phyloP scores from a whole-genome alignment of 73 alveolate species.

The Uronychia setigera region DNA sequence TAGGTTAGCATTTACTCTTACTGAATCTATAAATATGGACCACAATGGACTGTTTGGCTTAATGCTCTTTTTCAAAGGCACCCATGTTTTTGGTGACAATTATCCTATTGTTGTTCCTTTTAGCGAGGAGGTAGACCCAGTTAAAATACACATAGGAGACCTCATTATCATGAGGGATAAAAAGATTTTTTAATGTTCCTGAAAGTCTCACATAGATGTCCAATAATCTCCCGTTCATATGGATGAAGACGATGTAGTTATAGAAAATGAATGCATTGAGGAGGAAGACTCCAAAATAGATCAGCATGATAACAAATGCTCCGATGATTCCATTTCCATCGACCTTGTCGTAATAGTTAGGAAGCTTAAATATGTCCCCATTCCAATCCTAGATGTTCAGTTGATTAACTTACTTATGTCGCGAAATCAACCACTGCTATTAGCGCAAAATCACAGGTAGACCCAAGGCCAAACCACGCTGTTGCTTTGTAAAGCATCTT shows the following conservation, averaged over 20 bases:
- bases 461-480: slow-evolving; percentile 68
- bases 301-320: slow-evolving; percentile 38
- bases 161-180: slow-evolving; percentile 78
- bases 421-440: slow-evolving; percentile 61
- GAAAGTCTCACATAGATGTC: slow-evolving; percentile 61
- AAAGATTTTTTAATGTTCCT: slow-evolving; percentile 57
- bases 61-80: neutral
- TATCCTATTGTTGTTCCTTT: slow-evolving; percentile 47
- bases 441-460: slow-evolving; percentile 55
- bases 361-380: slow-evolving; percentile 62
- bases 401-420: neutral
- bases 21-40: slow-evolving; percentile 29
- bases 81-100: slow-evolving; percentile 41
- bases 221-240: slow-evolving; percentile 70
- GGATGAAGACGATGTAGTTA: slow-evolving; percentile 65
- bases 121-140: slow-evolving; percentile 53
- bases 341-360: slow-evolving; percentile 39
- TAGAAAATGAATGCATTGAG: slow-evolving; percentile 55
- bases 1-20: slow-evolving; percentile 2
- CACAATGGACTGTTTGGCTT: neutral
- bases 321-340: slow-evolving; percentile 66
- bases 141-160: slow-evolving; percentile 49
- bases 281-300: slow-evolving; percentile 40
- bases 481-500: slow-evolving; percentile 35
- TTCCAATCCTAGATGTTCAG: slow-evolving; percentile 15